Base-by-base conservation (phyloP, 805 yeast species). In the Yarrowia yakushimensis region DNA sequence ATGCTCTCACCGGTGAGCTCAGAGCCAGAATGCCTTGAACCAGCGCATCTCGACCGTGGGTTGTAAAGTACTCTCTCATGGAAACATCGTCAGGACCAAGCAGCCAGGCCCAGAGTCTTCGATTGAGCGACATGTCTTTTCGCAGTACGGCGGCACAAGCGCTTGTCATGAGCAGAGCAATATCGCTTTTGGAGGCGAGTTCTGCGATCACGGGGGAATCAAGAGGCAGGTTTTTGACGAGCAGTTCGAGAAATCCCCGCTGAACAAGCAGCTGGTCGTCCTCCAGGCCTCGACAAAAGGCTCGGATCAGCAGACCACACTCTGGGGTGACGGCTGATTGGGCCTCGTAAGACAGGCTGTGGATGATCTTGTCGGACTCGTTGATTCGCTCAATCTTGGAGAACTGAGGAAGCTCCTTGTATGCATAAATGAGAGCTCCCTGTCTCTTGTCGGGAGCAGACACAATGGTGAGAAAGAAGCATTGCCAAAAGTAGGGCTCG, bases 81-180 rank as follows among this genome's bases (percentile, higher is more conserved):
- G 77, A 65, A 23, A 73, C 39, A 22, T 75, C 76, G 27, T 85
- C 90, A 1, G 97, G 94, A 0, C 98, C 97, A 28, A 93, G 73
- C 8, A 94, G 76, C 96, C 97, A 94, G 64, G 81, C 85, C 97
- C 98, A 92, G 20, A 94, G 78, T 68, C 99, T 81, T 73, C 99
- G 81, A 72, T 94, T 94, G 64, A 94, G 79, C 9, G 97, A 90
- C 97, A 94, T 90, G 73, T 94, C 99, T 67, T 85, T 86, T 46
- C 87, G 83, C 45, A 90, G 76, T 2, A 94, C 86, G 0, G 92
- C 85, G 11, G 79, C 74, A 25, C 90, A 81, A 37, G 91, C 86
- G 10, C 84, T 78, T 73, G 86, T 76, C 17, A 90, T 71, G 37
- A 91, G 74, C 30, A 81, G 68, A 65, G 82, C 81, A 52, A 82